Conservation (phyloP, 768 basidiomycete genomes). For the Strobilomyces echinocephalus region DNA sequence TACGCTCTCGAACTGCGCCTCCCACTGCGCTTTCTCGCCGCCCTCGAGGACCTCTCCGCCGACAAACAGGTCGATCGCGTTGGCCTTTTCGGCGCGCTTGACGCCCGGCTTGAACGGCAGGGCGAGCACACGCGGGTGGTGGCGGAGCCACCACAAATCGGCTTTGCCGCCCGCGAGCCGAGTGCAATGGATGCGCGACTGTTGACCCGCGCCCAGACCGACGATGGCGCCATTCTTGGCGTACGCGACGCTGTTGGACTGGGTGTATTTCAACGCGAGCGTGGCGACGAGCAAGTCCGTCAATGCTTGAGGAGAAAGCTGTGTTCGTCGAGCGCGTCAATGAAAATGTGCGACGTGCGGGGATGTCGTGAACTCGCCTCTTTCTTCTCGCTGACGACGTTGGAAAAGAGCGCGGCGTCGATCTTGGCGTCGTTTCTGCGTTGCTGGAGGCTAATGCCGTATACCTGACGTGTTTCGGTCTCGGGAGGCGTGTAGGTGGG, state of each 20-base stretch:
- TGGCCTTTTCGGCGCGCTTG: constrained; percentile 97
- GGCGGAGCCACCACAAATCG: constrained; percentile 99
- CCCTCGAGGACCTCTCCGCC: constrained; percentile 85
- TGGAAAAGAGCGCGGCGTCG: constrained; percentile 71
- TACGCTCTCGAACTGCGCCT: constrained; percentile 70
- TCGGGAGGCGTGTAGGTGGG: constrained; percentile 72
- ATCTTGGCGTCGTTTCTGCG: constrained; percentile 88
- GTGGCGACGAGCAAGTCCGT: constrained; percentile 97
- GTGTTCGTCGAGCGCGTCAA: constrained; percentile 1
- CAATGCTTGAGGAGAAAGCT: constrained; percentile 74
- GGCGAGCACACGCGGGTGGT: constrained; percentile 88
- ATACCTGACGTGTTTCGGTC: constrained; percentile 92
- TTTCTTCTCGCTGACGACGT: constrained; percentile 86
- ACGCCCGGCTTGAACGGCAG: constrained; percentile 97
- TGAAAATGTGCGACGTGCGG: neutral
- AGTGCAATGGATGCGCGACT: constrained; percentile 99
- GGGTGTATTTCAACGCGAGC: constrained; percentile 95
- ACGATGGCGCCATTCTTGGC: constrained; percentile 88
- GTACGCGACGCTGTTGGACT: constrained; percentile 98
- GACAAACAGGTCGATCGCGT: constrained; percentile 96
- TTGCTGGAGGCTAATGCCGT: constrained; percentile 87
- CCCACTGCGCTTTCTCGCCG: constrained; percentile 88
- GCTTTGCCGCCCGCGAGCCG: constrained; percentile 96
- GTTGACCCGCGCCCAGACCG: constrained; percentile 96
- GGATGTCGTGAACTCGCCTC: constrained; percentile 46